phyloP scores from a whole-genome alignment of 257 asterid species.

The Solanum chaucha region DNA sequence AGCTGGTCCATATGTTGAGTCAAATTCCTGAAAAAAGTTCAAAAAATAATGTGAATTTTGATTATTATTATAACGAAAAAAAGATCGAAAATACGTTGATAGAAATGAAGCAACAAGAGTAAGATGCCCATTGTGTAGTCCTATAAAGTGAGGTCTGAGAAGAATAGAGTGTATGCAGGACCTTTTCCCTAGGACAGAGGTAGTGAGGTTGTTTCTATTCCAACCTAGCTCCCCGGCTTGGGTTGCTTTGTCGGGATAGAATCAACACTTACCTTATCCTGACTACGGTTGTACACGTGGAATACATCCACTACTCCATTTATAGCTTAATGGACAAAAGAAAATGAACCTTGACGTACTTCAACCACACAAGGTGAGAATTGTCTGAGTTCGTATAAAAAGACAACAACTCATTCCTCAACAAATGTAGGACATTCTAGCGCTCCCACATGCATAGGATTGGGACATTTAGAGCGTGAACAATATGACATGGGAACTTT shows the following conservation, averaged over 20 bases:
- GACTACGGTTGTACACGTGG: background rate
- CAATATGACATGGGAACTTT: background rate
- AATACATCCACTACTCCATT: background rate
- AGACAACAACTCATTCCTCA: background rate
- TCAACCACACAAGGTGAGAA: background rate
- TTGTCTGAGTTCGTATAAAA: background rate
- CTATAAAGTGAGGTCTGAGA: background rate
- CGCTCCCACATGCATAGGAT: background rate
- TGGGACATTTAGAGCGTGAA: background rate
- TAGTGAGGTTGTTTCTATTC: background rate
- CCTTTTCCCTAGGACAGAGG: background rate
- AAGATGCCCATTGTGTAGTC: background rate
- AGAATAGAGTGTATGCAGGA: background rate
- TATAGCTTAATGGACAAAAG: background rate
- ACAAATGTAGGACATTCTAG: background rate
- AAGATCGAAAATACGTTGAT: background rate
- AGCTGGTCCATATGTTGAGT: slow-evolving; percentile 74
- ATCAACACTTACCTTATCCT: background rate
- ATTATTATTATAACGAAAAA: background rate
- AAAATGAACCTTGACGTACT: background rate
- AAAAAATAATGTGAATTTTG: background rate
- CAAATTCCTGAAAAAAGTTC: slow-evolving; percentile 46
- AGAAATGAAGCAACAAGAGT: background rate
- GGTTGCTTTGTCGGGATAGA: background rate
- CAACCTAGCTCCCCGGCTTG: background rate